Conservation (phyloP, 306 rosid species). For the Pterocarpus santalinus region DNA sequence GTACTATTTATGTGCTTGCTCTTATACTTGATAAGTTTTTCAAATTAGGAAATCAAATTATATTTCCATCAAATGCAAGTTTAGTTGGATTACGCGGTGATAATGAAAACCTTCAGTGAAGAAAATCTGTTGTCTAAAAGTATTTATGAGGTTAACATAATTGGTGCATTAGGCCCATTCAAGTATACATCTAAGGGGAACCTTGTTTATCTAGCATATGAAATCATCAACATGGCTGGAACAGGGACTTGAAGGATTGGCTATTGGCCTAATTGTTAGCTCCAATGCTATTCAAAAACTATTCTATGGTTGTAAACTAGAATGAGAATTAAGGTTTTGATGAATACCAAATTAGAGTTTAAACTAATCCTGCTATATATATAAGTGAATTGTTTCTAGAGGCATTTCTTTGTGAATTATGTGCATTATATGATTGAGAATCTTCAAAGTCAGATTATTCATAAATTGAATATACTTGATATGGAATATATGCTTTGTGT, state of each 20-base stretch:
- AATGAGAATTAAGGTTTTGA: too few species aligned
- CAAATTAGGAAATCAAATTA: conserved; percentile 68
- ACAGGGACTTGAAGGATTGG: conserved; percentile 76
- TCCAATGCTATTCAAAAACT: too few species aligned
- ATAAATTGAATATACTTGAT: too few species aligned
- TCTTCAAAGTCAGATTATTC: too few species aligned
- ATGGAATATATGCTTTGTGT: too few species aligned
- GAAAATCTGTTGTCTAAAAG: conserved; percentile 64
- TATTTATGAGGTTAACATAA: conserved; percentile 75
- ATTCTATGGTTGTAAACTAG: too few species aligned
- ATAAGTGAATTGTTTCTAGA: too few species aligned
- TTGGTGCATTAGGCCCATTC: conserved; percentile 74
- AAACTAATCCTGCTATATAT: too few species aligned
- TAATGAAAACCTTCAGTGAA: conserved; percentile 72
- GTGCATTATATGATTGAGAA: too few species aligned
- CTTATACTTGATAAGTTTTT: conserved; percentile 77
- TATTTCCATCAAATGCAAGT: conserved; percentile 74
- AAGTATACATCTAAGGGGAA: conserved; percentile 68
- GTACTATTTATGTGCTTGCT: conserved; percentile 84
- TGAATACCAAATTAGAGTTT: too few species aligned
- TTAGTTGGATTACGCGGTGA: conserved; percentile 53
- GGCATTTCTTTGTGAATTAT: too few species aligned
- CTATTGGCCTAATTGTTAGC: conserved; percentile 66
- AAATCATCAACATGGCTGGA: conserved; percentile 82
- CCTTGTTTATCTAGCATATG: conserved; percentile 77